Conservation (phyloP, 805 yeast genomes). For the Candida glaebosa region DNA sequence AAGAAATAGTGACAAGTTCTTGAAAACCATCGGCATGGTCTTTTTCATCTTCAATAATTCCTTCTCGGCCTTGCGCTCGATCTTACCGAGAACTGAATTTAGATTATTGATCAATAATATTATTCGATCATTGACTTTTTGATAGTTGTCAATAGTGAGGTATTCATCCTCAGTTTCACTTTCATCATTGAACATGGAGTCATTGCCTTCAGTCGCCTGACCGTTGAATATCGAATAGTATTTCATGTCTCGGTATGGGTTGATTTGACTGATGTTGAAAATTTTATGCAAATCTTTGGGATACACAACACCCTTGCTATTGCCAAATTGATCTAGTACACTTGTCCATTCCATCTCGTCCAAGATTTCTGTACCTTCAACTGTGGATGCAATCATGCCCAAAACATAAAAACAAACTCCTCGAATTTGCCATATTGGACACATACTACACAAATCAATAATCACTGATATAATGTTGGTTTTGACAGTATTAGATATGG, state of each 20-base stretch:
- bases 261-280: conserved; percentile 16
- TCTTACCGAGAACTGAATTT: conserved; percentile 36
- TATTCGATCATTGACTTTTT: conserved; percentile 19
- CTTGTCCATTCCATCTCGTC: conserved; percentile 75
- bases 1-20: conserved; percentile 51
- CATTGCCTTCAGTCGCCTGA: conserved; percentile 6
- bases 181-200: conserved; percentile 7
- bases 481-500: conserved; percentile 20
- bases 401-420: conserved; percentile 77
- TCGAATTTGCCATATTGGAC: conserved; percentile 52
- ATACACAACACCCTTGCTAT: conserved; percentile 17
- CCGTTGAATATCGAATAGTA: conserved; percentile 23
- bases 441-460: conserved; percentile 31
- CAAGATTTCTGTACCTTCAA: conserved; percentile 78
- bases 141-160: conserved; percentile 7
- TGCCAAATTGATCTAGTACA: conserved; percentile 15
- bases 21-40: conserved; percentile 50
- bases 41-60: conserved; percentile 54
- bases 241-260: conserved; percentile 24
- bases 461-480: conserved; percentile 43
- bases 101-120: conserved; percentile 46
- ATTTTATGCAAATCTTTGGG: conserved; percentile 14
- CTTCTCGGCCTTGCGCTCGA: conserved; percentile 55
- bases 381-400: conserved; percentile 69
- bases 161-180: conserved; percentile 6